Conservation (phyloP, 345 rosid genomes). For the Salix viminalis region DNA sequence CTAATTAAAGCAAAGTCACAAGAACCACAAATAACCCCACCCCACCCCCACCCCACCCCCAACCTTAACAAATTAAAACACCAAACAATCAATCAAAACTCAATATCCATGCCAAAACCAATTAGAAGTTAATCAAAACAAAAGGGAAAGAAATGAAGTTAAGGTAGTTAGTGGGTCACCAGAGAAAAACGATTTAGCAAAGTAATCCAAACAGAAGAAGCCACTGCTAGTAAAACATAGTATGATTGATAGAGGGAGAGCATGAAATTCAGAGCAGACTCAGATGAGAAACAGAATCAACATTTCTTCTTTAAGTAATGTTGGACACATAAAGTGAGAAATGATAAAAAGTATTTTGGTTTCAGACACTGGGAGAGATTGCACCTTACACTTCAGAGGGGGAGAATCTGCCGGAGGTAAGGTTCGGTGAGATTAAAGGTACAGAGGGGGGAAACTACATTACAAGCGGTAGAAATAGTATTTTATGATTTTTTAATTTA, state of each 20-base stretch:
- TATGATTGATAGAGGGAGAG: not conserved
- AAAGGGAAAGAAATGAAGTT: not conserved
- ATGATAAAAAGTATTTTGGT: not conserved
- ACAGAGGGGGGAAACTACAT: no score
- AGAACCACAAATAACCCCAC: not conserved
- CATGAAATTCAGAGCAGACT: constrained; percentile 3
- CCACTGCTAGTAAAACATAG: not conserved
- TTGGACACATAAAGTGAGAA: not conserved
- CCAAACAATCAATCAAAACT: not conserved
- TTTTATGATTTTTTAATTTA: no score
- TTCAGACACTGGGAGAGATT: not conserved
- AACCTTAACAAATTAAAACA: not conserved
- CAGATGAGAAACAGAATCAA: constrained; percentile 3
- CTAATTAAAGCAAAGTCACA: not conserved
- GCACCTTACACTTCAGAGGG: not conserved
- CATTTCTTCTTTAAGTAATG: not conserved
- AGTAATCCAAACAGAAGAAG: not conserved
- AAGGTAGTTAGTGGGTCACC: not conserved
- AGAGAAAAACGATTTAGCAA: not conserved
- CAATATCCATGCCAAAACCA: not conserved
- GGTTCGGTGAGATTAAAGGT: not conserved
- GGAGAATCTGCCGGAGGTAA: not conserved
- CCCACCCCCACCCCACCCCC: not conserved
- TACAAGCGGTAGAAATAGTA: no score
- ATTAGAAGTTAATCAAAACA: not conserved